Conservation (phyloP, 768 basidiomycete genomes). For the Phlebiopsis flavidoalba region DNA sequence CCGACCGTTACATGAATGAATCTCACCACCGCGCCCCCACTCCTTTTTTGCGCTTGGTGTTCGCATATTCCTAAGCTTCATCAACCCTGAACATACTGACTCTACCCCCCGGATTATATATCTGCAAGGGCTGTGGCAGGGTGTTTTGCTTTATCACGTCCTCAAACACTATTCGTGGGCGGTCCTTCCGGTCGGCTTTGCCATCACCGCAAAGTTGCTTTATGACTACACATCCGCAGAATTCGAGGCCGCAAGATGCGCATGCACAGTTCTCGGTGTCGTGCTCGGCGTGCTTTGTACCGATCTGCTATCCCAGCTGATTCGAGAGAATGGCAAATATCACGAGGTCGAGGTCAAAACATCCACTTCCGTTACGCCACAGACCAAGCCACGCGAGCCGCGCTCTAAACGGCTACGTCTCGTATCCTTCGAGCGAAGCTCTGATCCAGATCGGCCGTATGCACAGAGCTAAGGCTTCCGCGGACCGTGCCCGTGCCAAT, state of each 20-base stretch:
- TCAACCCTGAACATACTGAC: slow-evolving; percentile 34
- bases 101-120: slow-evolving; percentile 52
- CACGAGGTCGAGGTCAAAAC: background rate
- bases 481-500: slow-evolving; percentile 10
- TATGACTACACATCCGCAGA: slow-evolving; percentile 54
- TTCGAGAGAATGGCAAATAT: slow-evolving; percentile 41
- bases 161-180: slow-evolving; percentile 49
- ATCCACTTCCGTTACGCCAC: background rate
- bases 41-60: slow-evolving; percentile 72
- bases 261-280: slow-evolving; percentile 60
- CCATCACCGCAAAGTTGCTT: slow-evolving; percentile 56
- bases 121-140: slow-evolving; percentile 70
- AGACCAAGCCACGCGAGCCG: slow-evolving; percentile 6
- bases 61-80: slow-evolving; percentile 61
- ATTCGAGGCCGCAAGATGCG: slow-evolving; percentile 49
- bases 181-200: slow-evolving; percentile 50
- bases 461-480: background rate
- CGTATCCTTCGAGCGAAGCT: slow-evolving; percentile 21
- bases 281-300: slow-evolving; percentile 67
- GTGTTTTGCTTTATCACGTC: slow-evolving; percentile 66
- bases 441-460: background rate
- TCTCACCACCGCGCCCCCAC: slow-evolving; percentile 55
- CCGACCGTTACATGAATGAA: slow-evolving; percentile 25
- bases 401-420: slow-evolving; percentile 20
- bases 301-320: slow-evolving; percentile 62